Evolutionary conservation across 2,329 filamentous ascomycete genomes (phyloP).

Genomic region (Emericellopsis cladophorae): DNA sequence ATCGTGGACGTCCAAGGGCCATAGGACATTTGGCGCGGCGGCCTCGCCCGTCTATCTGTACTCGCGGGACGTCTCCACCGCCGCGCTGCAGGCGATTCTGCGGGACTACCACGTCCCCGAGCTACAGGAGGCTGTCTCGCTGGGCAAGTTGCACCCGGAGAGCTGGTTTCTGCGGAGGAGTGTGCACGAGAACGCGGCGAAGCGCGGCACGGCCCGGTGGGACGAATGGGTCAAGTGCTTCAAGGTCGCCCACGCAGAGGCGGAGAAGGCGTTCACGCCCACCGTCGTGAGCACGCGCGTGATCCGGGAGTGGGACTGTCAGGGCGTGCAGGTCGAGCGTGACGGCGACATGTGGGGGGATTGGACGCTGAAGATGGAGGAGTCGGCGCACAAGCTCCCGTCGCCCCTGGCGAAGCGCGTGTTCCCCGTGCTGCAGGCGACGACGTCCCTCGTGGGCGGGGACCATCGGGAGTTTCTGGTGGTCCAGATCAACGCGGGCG

Average conservation of each 20-base stretch:
- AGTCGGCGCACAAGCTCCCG: conserved; percentile 54
- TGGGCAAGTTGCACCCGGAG: conserved; percentile 23
- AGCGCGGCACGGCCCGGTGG: conserved; percentile 44
- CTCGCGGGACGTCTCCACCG: conserved; percentile 32
- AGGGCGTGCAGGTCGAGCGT: conserved; percentile 22
- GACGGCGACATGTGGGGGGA: conserved; percentile 28
- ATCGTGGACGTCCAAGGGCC: conserved; percentile 36
- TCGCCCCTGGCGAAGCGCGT: conserved; percentile 48
- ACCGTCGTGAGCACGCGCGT: conserved; percentile 19
- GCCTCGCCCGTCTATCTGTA: conserved; percentile 38
- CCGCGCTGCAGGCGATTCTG: conserved; percentile 26
- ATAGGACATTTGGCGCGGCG: conserved; percentile 35
- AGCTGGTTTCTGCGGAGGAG: conserved; percentile 54
- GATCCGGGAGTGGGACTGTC: conserved; percentile 32
- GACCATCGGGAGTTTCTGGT: conserved; percentile 36
- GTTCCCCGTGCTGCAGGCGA: conserved; percentile 55
- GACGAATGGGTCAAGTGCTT: conserved; percentile 49
- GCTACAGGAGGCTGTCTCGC: conserved; percentile 9
- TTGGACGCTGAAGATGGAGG: conserved; percentile 39
- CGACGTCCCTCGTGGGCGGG: conserved; percentile 24
- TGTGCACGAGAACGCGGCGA: conserved; percentile 40
- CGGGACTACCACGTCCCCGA: conserved; percentile 12
- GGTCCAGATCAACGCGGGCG: conserved; percentile 36
- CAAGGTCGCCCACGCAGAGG: conserved; percentile 31
- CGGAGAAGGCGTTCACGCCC: conserved; percentile 26